Base-by-base conservation (phyloP, 2,329 filamentous ascomycete genomes). In the Calycina herbarum region DNA sequence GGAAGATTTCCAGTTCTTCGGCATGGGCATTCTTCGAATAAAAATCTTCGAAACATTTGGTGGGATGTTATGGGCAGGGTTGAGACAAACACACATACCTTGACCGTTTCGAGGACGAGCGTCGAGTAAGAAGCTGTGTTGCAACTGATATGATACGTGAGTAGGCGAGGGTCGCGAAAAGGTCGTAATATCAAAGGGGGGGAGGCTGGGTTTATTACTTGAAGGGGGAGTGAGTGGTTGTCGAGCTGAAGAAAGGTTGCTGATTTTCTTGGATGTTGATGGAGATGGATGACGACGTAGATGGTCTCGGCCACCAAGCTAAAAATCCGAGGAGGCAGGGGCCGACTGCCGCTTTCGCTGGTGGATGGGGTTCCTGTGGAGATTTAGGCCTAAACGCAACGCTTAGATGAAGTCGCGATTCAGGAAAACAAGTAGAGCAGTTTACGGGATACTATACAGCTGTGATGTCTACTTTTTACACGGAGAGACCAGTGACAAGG, bases 61-160 rank as follows among this genome's bases (percentile, higher is more conserved):
- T 38, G 31, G 58, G 31, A 24, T 33, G 38, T 7, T 20, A 8
- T 4, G 33, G 24, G 17, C 48, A 54, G 20, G 59, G 29, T 61
- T 51, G 59, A 54, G 24, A 42, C 33, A 57, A 33, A 42, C n/a
- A 40, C 33, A 62, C 61, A 29, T 27, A 62, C 61, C 61, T 62
- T 61, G 59, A 24, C 48, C 24, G 31, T 40, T 40, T 61, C 31
- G 40, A 20, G 42, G 24, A 17, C 42, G 45, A 61, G 42, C 45
- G 33, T 42, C 27, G 59, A 20, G 40, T 13, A 29, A 7, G 59
- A 27, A 45, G 42, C 42, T 11, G 24, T 11, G 35, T 20, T 59
- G n/a, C 17, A 5, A 59, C 35, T 38, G 58, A 42, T 59, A 42
- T 15, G 31, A 13, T 38, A 13, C 35, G 35, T 8, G 57, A 35